Conservation (phyloP, 2,329 filamentous ascomycete genomes). For the Calycina herbarum region DNA sequence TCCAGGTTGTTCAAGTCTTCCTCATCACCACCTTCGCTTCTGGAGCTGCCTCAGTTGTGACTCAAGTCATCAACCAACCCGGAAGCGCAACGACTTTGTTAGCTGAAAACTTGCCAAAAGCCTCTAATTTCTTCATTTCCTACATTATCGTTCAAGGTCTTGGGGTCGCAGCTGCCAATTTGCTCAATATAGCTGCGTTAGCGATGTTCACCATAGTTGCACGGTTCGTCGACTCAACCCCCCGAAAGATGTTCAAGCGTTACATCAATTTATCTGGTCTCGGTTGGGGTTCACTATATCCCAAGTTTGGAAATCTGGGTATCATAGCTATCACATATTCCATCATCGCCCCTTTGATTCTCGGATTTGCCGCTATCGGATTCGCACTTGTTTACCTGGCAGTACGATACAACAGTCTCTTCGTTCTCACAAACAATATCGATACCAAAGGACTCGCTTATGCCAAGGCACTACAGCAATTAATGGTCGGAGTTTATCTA, state of each 20-base stretch:
- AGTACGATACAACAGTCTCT: constrained; percentile 87
- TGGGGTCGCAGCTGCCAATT: constrained; percentile 69
- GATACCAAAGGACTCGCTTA: constrained; percentile 88
- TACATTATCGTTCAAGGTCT: constrained; percentile 94
- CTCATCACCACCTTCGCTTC: constrained; percentile 81
- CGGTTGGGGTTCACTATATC: constrained; percentile 81
- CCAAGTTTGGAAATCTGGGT: constrained; percentile 75
- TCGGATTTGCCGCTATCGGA: constrained; percentile 78
- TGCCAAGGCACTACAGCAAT: constrained; percentile 79
- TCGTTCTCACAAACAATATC: constrained; percentile 75
- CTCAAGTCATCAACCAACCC: constrained; percentile 64
- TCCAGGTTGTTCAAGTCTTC: constrained; percentile 91
- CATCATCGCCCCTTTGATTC: constrained; percentile 79
- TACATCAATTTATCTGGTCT: constrained; percentile 75
- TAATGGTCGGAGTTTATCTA: constrained; percentile 81
- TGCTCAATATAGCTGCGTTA: constrained; percentile 74
- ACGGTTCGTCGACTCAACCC: constrained; percentile 72
- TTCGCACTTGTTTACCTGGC: constrained; percentile 80
- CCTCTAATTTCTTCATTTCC: constrained; percentile 91
- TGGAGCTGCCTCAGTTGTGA: constrained; percentile 70
- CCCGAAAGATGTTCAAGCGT: constrained; percentile 74
- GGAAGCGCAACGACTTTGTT: constrained; percentile 61
- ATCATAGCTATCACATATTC: constrained; percentile 84
- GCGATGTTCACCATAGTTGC: constrained; percentile 72
- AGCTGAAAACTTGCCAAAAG: constrained; percentile 73